Percentiles rank a stretch among this genome's conserved stretches.
phyloP scores from a whole-genome alignment of 176 grass and related monocot species.

The Cenchrus americanus region DNA sequence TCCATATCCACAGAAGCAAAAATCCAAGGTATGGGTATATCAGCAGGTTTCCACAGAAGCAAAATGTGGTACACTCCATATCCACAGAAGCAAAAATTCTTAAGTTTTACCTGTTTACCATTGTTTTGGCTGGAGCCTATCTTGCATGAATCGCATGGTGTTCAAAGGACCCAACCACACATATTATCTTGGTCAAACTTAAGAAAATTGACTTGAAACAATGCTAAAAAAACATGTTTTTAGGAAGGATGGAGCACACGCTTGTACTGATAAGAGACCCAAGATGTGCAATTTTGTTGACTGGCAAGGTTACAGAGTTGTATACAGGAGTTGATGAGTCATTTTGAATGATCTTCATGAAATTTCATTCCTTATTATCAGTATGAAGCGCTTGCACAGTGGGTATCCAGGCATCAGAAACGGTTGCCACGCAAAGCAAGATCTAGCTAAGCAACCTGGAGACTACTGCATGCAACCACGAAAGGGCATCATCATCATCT shows the following conservation, averaged over 20 bases:
- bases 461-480: no score
- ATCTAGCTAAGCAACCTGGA: no score
- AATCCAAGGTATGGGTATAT: slow-evolving; percentile 55
- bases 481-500: no score
- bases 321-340: slow-evolving; percentile 64
- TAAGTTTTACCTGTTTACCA: no score
- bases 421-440: no score
- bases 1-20: slow-evolving; percentile 76
- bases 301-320: slow-evolving; percentile 79
- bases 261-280: slow-evolving; percentile 68
- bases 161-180: background rate
- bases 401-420: no score
- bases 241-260: slow-evolving; percentile 41
- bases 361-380: background rate
- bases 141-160: background rate
- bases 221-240: background rate
- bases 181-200: background rate
- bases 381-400: no score
- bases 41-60: background rate
- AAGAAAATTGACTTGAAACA: no score
- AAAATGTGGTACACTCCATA: no score
- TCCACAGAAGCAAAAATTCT: no score
- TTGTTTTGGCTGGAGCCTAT: background rate
- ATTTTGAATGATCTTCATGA: background rate
- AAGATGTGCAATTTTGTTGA: slow-evolving; percentile 83